Conservation (phyloP, 2,329 filamentous ascomycete genomes). For the Talaromyces sp. region DNA sequence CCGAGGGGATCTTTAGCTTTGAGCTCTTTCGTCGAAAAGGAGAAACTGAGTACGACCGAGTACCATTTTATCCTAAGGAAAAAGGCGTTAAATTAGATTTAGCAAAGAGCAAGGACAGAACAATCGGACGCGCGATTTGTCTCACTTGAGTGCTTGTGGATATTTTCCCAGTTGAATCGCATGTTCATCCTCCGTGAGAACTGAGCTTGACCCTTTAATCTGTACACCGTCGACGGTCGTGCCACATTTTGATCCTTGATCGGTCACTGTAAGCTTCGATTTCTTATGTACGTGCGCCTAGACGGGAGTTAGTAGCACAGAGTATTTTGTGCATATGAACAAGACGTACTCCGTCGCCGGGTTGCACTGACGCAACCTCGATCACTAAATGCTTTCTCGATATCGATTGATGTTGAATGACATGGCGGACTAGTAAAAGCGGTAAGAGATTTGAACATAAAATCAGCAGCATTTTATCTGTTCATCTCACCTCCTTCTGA, state of each 20-base stretch:
- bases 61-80: constrained; percentile 67
- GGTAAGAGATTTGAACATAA: not conserved
- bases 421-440: constrained; percentile 57
- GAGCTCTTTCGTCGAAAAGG: constrained; percentile 67
- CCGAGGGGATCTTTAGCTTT: constrained; percentile 62
- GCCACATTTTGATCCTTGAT: constrained; percentile 79
- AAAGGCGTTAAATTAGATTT: not conserved
- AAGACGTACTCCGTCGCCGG: constrained; percentile 62
- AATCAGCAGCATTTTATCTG: too few species aligned
- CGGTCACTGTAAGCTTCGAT: constrained; percentile 69
- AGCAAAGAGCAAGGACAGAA: not conserved
- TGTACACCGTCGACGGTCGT: constrained; percentile 72
- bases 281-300: constrained; percentile 62
- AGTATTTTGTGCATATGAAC: not conserved
- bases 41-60: constrained; percentile 77
- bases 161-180: constrained; percentile 70
- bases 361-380: constrained; percentile 61
- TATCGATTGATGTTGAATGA: constrained; percentile 74
- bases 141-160: constrained; percentile 50
- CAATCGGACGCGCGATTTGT: not conserved
- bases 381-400: constrained; percentile 86
- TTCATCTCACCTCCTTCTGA: constrained; percentile 53
- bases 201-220: constrained; percentile 60
- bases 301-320: constrained; percentile 16
- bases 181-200: constrained; percentile 57